Evolutionary conservation across 2,329 filamentous ascomycete species (phyloP).

Genomic region (Stromatinia cepivora): DNA sequence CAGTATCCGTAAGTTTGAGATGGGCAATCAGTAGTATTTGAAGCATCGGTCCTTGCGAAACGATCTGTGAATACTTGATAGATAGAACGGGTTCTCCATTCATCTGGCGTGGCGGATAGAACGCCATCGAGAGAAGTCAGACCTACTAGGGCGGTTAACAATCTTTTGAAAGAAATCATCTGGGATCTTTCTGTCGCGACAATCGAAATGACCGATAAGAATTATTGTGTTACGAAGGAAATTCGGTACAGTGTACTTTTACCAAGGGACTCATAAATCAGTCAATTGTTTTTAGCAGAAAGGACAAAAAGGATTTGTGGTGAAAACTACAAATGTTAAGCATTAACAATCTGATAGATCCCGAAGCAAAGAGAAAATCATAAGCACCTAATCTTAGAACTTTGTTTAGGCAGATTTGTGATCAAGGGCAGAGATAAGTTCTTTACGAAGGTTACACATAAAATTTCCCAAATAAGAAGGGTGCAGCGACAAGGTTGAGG

Average conservation of each 20-base stretch:
- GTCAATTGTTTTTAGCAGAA: too few species aligned
- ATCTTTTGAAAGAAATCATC: neutral
- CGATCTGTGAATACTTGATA: slow-evolving; percentile 37
- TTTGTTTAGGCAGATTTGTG: too few species aligned
- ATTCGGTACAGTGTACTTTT: neutral
- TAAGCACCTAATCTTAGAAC: neutral
- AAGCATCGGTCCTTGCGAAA: slow-evolving; percentile 46
- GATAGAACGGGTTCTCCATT: slow-evolving; percentile 17
- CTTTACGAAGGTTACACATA: neutral
- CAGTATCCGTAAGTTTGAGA: slow-evolving; percentile 45
- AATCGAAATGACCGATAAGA: neutral
- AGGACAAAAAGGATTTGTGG: neutral
- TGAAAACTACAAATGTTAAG: neutral
- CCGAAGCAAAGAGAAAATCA: neutral
- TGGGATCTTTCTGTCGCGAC: neutral
- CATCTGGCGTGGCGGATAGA: slow-evolving; percentile 6
- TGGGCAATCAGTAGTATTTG: slow-evolving; percentile 34
- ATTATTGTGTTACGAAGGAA: neutral
- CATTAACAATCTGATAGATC: neutral
- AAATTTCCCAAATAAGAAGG: neutral
- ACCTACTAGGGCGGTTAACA: neutral
- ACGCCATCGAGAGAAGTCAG: neutral
- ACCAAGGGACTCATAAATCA: too few species aligned
- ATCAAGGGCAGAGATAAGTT: neutral
- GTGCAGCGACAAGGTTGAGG: neutral